A percentile compares a stretch with the other conserved stretches of the same genome.
Evolutionary conservation across 2,329 filamentous ascomycete genomes (phyloP).

Genomic region (Clarireedia monteithiana): DNA sequence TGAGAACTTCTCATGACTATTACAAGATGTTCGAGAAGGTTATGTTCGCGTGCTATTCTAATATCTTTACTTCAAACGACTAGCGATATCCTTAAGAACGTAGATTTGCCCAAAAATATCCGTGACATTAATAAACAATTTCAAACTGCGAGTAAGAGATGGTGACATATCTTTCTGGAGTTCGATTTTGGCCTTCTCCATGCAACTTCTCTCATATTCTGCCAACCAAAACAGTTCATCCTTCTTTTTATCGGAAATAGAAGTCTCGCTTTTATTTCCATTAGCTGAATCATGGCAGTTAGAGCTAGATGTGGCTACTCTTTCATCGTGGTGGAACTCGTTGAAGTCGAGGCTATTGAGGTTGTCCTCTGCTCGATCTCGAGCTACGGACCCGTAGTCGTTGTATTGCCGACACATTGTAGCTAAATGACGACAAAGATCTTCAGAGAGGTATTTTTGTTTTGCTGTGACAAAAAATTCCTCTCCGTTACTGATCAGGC

Average conservation of each 20-base stretch:
- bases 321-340: not conserved
- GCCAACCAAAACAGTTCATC: not conserved
- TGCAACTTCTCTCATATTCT: not conserved
- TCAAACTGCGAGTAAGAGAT: not conserved
- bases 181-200: not conserved
- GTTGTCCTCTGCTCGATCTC: conserved; percentile 28
- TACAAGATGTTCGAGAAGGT: too few species aligned
- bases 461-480: not conserved
- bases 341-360: conserved; percentile 30
- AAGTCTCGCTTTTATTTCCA: not conserved
- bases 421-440: conserved; percentile 19
- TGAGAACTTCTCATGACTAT: too few species aligned
- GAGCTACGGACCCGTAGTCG: conserved; percentile 28
- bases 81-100: conserved; percentile 8
- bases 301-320: too few species aligned
- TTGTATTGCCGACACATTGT: conserved; percentile 31
- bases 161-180: not conserved
- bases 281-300: too few species aligned
- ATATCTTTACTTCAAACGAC: not conserved
- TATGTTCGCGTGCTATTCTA: not conserved
- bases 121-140: conserved; percentile 8
- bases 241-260: not conserved
- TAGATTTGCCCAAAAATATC: conserved; percentile 14
- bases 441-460: conserved; percentile 6
- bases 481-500: not conserved